Base-by-base conservation (phyloP, 2,329 filamentous ascomycete genomes). In the Cercospora zeina region DNA sequence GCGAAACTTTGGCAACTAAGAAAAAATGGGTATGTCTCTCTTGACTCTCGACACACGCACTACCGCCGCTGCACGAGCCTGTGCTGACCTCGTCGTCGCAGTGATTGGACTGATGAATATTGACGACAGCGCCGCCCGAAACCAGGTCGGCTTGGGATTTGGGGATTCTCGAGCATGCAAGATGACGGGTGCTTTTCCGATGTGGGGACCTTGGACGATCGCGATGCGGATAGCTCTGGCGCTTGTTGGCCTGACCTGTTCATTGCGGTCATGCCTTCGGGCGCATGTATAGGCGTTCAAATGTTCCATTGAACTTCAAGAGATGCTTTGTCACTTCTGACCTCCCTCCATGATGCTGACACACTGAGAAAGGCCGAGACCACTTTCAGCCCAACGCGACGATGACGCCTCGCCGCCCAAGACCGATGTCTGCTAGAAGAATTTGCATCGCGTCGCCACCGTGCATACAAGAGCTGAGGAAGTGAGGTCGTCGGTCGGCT, bases 1-100 rank as follows among this genome's bases (percentile, higher is more conserved):
- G 63, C 58, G 57, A 30, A 58, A 63, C 42, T 63, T 63, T 45
- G 58, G 58, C 47, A 63, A 63, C 51, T 59, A 59, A 56, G 42
- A 58, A 33, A 56, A 53, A 58, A 33, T 8, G 19, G 56, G 31
- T 33, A 49, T 34, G 45, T 58, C 27, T 50, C 27, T 31, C 49
- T 33, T 51, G 49, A 53, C 49, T 53, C 49, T 9, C 27, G 31
- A 8, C 49, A 2, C n/a, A 34, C 21, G 4, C 27, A 19, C n/a
- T 21, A 1, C 31, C 49, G 30, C 49, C 49, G 49, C 31, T 31
- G 47, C 19, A 37, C 21, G 36, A 34, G 39, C 56, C 19, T 9
- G 33, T 53, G 16, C 56, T 59, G 56, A 59, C 34, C 33, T 27
- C 19, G 16, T 53, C 45, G 24, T 59, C 45, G 45, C 45, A 59